These are phyloP conservation scores for Arxiozyma heterogenica DNA, from an alignment of 1,139 yeast genomes.

Conservation along the genomic window DNA sequence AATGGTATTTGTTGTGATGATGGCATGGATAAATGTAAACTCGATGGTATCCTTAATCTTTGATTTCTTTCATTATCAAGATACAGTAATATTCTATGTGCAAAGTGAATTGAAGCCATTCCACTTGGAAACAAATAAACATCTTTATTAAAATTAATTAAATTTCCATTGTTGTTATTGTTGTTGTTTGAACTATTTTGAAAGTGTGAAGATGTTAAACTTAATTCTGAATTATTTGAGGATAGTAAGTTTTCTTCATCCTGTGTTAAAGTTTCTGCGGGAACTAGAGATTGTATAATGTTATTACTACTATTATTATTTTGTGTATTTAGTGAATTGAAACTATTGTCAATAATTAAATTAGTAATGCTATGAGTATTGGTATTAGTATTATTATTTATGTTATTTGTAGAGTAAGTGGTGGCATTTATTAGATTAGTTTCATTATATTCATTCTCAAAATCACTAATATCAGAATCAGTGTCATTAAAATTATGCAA, in stretches of 20 bases:
- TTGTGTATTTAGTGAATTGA: too few relatives aligned
- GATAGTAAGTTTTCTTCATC: background rate
- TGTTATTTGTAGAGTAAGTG: background rate
- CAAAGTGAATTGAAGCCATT: constrained; percentile 82
- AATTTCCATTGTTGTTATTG: background rate
- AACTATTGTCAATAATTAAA: too few relatives aligned
- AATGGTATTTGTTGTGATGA: background rate
- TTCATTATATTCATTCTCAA: constrained; percentile 6
- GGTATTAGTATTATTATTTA: background rate
- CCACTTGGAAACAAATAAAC: constrained; percentile 84
- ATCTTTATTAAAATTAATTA: constrained; percentile 34
- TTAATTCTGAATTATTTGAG: background rate
- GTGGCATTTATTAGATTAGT: background rate
- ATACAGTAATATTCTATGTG: constrained; percentile 59
- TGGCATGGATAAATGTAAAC: constrained; percentile 3
- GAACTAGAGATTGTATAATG: constrained; percentile 14
- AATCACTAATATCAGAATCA: constrained; percentile 7
- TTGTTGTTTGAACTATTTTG: background rate
- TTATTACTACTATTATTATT: background rate
- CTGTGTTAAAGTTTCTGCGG: constrained; percentile 21
- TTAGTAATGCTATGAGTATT: background rate
- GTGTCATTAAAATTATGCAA: constrained; percentile 10
- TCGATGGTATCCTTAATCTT: constrained; percentile 14
- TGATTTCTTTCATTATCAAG: constrained; percentile 26
- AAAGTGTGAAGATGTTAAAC: background rate